Percentiles rank a stretch among this genome's conserved stretches.
These are phyloP conservation scores for Phytophthora macrochlamydospora DNA, from an alignment of 352 stramenopile genomes.

Conservation along the genomic window DNA sequence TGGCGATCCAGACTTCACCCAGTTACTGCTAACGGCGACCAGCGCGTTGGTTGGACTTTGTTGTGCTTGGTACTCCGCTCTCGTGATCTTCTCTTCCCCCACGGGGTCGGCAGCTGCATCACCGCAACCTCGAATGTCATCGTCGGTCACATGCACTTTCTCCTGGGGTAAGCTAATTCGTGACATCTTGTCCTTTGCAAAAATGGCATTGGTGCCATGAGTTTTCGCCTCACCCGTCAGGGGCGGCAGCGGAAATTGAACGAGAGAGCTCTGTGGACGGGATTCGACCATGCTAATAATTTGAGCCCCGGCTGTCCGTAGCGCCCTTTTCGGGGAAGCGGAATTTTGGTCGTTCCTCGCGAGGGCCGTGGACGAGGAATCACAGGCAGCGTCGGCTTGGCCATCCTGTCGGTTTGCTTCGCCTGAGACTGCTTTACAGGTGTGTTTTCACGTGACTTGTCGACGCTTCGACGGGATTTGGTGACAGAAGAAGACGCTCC, in stretches of 20 bases:
- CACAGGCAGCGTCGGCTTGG: background rate
- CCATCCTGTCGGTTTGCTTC: background rate
- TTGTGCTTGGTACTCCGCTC: background rate
- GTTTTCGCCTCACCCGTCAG: constrained; percentile 6
- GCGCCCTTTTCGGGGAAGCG: constrained; percentile 21
- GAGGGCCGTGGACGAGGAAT: constrained; percentile 22
- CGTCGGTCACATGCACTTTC: too few relatives aligned
- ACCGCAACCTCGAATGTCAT: too few relatives aligned
- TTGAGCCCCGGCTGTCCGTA: constrained; percentile 14
- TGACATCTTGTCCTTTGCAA: background rate
- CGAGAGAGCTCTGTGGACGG: too few relatives aligned
- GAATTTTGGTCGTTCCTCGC: constrained; percentile 42
- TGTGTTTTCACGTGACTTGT: background rate
- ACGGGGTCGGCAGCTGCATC: too few relatives aligned
- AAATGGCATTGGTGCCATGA: background rate
- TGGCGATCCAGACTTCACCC: background rate
- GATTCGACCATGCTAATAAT: constrained; percentile 8
- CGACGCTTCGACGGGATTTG: background rate
- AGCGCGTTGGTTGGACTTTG: too few relatives aligned
- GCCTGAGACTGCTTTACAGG: background rate
- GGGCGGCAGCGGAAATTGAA: too few relatives aligned
- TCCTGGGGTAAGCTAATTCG: background rate
- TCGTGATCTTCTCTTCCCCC: background rate
- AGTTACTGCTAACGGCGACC: background rate
- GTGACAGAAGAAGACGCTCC: background rate